A percentile compares a stretch with the other conserved stretches of the same genome.
phyloP scores from a whole-genome alignment of 768 basidiomycete species.

The Suillus subaureus region DNA sequence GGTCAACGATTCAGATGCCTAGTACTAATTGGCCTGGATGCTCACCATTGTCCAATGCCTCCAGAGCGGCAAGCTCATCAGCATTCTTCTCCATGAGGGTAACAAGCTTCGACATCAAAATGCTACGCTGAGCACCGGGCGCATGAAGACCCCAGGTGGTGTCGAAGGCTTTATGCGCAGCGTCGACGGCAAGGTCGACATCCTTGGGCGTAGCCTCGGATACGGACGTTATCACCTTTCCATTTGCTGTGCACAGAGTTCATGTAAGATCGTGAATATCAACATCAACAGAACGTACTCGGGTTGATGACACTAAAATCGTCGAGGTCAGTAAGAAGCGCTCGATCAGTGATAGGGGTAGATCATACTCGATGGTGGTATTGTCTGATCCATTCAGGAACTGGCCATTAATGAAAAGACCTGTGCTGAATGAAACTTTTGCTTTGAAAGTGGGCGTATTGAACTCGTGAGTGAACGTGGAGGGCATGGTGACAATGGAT shows the following conservation, averaged over 20 bases:
- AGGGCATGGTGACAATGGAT: slow-evolving; percentile 38
- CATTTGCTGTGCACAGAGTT: slow-evolving; percentile 50
- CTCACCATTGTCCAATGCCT: slow-evolving; percentile 67
- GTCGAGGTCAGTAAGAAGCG: not conserved
- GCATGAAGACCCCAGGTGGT: slow-evolving; percentile 69
- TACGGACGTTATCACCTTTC: slow-evolving; percentile 59
- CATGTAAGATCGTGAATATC: slow-evolving; percentile 11
- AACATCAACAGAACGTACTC: slow-evolving; percentile 28
- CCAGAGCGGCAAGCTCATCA: slow-evolving; percentile 72
- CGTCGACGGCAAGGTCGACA: slow-evolving; percentile 74
- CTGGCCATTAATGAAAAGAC: slow-evolving; percentile 72
- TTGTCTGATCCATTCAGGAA: slow-evolving; percentile 58
- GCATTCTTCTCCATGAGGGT: slow-evolving; percentile 60
- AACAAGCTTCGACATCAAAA: slow-evolving; percentile 64
- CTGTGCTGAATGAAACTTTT: slow-evolving; percentile 57
- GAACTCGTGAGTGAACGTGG: slow-evolving; percentile 51
- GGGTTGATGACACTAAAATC: slow-evolving; percentile 58
- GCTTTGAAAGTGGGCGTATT: slow-evolving; percentile 60
- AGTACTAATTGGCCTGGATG: not conserved
- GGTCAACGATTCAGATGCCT: not conserved
- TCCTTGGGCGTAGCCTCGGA: slow-evolving; percentile 66
- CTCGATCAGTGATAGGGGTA: not conserved
- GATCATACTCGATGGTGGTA: slow-evolving; percentile 69
- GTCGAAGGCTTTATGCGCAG: slow-evolving; percentile 62
- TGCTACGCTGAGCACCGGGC: slow-evolving; percentile 53